These are phyloP conservation scores for Papiliotrema terrestris DNA, from an alignment of 1,284 basidiomycete genomes.

Conservation along the genomic window DNA sequence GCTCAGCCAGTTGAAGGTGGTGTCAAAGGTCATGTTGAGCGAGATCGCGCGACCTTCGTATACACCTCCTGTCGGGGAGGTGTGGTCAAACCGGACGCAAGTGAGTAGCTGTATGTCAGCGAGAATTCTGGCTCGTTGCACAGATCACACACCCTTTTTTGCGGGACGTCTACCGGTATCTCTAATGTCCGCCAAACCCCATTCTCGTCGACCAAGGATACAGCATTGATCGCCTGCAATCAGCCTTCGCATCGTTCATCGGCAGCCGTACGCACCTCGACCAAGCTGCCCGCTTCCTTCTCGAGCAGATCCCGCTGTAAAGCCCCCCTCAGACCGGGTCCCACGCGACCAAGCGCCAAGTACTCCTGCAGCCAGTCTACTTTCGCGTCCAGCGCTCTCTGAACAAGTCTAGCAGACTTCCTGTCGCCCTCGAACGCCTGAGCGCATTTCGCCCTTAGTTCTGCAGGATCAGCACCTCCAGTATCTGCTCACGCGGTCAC, in stretches of 20 bases:
- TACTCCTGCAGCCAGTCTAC: constrained; percentile 18
- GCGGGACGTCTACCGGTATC: constrained; percentile 48
- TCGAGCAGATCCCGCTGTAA: background rate
- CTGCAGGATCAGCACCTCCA: background rate
- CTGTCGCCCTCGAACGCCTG: background rate
- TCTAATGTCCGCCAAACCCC: constrained; percentile 37
- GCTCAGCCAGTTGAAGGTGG: constrained; percentile 34
- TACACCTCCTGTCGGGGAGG: constrained; percentile 10
- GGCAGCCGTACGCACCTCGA: background rate
- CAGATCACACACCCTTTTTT: constrained; percentile 22
- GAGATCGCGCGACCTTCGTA: constrained; percentile 42
- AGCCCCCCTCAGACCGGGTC: background rate
- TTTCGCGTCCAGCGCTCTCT: constrained; percentile 3
- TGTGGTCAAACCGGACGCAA: constrained; percentile 18
- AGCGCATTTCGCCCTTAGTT: background rate
- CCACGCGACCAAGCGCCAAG: constrained; percentile 6
- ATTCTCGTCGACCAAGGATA: background rate
- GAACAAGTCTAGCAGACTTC: background rate
- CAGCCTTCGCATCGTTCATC: background rate
- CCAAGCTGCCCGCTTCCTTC: background rate
- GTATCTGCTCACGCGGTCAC: constrained; percentile 1
- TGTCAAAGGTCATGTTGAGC: constrained; percentile 23
- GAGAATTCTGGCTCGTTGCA: background rate
- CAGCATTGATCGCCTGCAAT: background rate
- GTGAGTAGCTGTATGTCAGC: constrained; percentile 28